Base-by-base conservation (phyloP, 176 grass and related monocot species). In the Saccharum spontaneum region DNA sequence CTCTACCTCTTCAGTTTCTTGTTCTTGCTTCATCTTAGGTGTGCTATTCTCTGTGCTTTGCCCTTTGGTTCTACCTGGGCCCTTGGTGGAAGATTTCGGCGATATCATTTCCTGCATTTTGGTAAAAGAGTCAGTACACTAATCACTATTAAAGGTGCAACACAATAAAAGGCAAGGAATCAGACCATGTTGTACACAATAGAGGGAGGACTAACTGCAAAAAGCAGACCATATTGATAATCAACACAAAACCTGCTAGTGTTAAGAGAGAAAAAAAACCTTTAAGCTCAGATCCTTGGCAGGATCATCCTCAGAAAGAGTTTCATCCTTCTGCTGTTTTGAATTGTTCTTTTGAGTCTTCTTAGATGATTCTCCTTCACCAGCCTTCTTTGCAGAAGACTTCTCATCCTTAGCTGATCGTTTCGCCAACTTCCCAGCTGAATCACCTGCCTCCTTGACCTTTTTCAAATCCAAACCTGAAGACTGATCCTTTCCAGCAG, bases 31-130 rank as follows among this genome's bases (percentile, higher is more conserved):
- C 73, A 88, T 95, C 81, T 92, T 96, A 41, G 90, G 78, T 39
- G 72, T 87, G 66, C 52, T 83, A 49, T 87, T 87, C 36, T 95
- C 89, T 20, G 64, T 83, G 2, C 33, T n/a, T 61, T 77, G 86
- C 50, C 85, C 82, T 83, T 94, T 92, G 31, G 71, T 33, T 87
- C 82, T 94, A 62, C 80, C 59, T 76, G 79, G 68, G 6, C 76
- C 79, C 90, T 88, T 94, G 39, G 62, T 77, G 18, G 20, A 54
- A 73, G 78, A 86, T 70, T 92, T 92, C 5, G 85, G 67, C 10
- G 90, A 83, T 37, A 89, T 23, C 62, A 94, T 90, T 83, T 95
- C 97, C 97, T 95, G 73, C 16, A 79, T 89, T 63, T 80, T 18
- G 8, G 63, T 46, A 79, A 76, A 79, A 83, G 60, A 87, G 49